These are phyloP conservation scores for Aegilops tauschii DNA, from an alignment of 176 grass and related monocot species.

Conservation along the genomic window DNA sequence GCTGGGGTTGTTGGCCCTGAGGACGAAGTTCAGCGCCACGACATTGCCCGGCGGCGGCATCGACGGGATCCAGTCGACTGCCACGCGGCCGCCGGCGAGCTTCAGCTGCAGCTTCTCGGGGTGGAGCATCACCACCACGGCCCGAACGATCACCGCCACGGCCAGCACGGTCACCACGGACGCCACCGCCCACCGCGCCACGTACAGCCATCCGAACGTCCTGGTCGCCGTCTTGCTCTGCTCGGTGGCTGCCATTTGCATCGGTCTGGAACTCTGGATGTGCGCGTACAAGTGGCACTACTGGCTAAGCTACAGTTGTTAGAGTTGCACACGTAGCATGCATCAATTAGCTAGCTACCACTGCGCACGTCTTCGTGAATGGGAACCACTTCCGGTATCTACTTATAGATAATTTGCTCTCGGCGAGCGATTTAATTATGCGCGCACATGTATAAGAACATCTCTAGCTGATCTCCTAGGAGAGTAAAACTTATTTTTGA, in stretches of 20 bases:
- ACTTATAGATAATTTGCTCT: background rate
- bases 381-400: background rate
- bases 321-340: background rate
- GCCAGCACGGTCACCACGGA: background rate
- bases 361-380: background rate
- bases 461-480: too few species aligned
- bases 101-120: background rate
- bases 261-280: background rate
- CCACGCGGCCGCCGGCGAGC: background rate
- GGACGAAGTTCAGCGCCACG: background rate
- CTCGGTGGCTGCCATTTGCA: background rate
- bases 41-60: background rate
- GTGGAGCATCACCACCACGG: slow-evolving; percentile 11
- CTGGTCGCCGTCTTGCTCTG: background rate
- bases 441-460: too few species aligned
- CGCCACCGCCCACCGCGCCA: slow-evolving; percentile 7
- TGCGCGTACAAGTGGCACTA: background rate
- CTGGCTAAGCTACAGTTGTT: background rate
- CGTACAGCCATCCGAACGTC: background rate
- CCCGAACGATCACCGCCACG: background rate
- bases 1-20: slow-evolving; percentile 16
- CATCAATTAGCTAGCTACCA: background rate
- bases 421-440: too few species aligned
- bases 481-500: too few species aligned
- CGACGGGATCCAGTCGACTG: background rate